Evolutionary conservation across 139 green algal genomes (phyloP), one percentile per base, ranked within the genome.

Genomic region (Tetradesmus obliquus): DNA sequence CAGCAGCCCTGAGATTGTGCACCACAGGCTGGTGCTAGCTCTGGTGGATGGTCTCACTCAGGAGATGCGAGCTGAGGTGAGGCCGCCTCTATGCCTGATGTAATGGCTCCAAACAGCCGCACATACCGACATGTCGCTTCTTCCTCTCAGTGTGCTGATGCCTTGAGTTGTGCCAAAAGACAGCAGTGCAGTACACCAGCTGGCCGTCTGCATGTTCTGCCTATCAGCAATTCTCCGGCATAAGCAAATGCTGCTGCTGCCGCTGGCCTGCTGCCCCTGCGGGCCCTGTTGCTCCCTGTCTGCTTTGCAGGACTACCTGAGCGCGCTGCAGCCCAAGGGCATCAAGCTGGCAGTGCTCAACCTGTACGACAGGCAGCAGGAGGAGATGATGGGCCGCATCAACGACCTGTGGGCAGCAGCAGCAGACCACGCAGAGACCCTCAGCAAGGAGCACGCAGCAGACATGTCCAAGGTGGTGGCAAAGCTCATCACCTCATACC

Each of bases 1-100:
- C 51, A 55, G 9, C 76, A 79, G 72, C 60, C 57, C 13, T 53
- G 13, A 60, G 3, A 60, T 76, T 3, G 55, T 87, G 76, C 79
- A 87, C 24, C 88, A 82, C 62, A 90, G 86, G 55, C 66, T 88
- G 15, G 74, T 93, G 53, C 54, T 95, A 20, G 92, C 93, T 79
- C 51, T 95, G 17, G 76, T 95, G 79, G 93, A 95, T 89, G 93
- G 93, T 72, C 84, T 95, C 66, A 95, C 93, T 10, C 91, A 92
- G 86, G 93, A 95, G 60, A 88, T 79, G 87, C 22, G 87, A 3
- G 69, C 87, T 54, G 87, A 83, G 71, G 87, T 84, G 45, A 53
- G 87, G 6, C 72, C 17, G 72, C 72, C 6, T 20, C 32, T 76
- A 17, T 17, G 17, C 17, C 17, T 13, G 66, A 76, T 76, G 13